phyloP scores from a whole-genome alignment of 805 yeast species.

The Lachancea fermentati region DNA sequence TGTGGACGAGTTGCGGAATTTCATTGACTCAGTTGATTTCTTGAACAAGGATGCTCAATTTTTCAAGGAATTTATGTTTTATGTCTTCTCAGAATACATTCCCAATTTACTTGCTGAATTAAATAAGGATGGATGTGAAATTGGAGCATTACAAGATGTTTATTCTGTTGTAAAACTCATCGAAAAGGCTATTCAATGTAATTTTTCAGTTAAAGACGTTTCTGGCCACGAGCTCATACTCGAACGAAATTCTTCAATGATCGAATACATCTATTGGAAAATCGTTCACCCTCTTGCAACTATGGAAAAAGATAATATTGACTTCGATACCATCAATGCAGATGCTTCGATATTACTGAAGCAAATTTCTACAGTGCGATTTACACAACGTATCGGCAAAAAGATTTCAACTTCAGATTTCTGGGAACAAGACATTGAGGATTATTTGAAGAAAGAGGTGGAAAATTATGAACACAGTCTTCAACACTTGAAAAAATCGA shows the following conservation, averaged over 20 bases:
- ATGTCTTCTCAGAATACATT: background rate
- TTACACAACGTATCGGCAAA: too few relatives aligned
- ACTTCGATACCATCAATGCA: background rate
- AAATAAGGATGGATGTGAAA: background rate
- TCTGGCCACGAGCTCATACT: too few relatives aligned
- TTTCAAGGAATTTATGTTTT: background rate
- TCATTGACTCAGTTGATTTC: background rate
- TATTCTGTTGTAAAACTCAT: background rate
- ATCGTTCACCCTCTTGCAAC: background rate
- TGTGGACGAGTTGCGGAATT: background rate
- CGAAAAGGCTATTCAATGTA: background rate
- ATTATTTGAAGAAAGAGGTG: background rate
- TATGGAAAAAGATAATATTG: background rate
- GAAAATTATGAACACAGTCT: background rate
- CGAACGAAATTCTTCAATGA: background rate
- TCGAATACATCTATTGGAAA: background rate
- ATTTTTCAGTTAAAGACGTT: too few relatives aligned
- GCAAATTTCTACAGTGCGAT: too few relatives aligned
- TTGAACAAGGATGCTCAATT: slow-evolving; percentile 1
- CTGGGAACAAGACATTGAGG: too few relatives aligned
- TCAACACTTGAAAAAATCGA: background rate
- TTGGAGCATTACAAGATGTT: background rate
- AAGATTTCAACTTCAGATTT: too few relatives aligned
- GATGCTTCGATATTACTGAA: background rate
- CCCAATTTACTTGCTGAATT: background rate